Evolutionary conservation across 2,329 filamentous ascomycete genomes (phyloP), one percentile per base, ranked within the genome.

Genomic region (Rhinocladiella mackenziei): DNA sequence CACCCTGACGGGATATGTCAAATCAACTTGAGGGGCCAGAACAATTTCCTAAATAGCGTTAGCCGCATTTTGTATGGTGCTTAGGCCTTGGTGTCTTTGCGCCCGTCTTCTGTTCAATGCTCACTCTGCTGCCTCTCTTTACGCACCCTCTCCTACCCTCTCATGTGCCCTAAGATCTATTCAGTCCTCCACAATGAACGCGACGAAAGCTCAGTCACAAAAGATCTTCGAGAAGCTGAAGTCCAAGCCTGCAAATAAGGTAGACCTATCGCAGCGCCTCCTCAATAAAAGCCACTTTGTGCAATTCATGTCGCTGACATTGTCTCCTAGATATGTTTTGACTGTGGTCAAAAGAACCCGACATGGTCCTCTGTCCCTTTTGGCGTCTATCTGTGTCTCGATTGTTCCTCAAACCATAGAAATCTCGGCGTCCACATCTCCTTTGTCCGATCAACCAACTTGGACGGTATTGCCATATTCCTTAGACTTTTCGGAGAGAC

Each of bases 401-500:
- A 98, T 71, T 98, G 92, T 73, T 96, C 91, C 30, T 85, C 91
- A 45, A 89, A 96, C 67, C 92, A 98, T 69, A 84, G 92, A 59
- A 97, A 97, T 68, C 82, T 98, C 60, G 92, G 92, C 67, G 91
- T 97, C 50, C 92, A 98, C 70, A 96, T 98, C 70, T 96, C 91
- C 58, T 98, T 98, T 74, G 92, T 98, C 61, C 85, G 92, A 61
- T 97, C 91, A 51, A 97, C 91, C 51, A 96, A 96, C 68, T 85
- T 98, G 67, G 92, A 98, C 68, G 89, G 91, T 97, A 86, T 64
- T 88, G 25, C 14, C n/a, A 23, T 8, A 25, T 15, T 13, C 10
- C 17, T 23, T 13, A 26, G n/a, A 38, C 17, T 9, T 11, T 23
- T 13, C 26, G 18, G 28, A 28, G 17, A 15, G 37, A 44, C 32